Conservation (phyloP, 352 stramenopile genomes). For the Globisporangium abappressorium region DNA sequence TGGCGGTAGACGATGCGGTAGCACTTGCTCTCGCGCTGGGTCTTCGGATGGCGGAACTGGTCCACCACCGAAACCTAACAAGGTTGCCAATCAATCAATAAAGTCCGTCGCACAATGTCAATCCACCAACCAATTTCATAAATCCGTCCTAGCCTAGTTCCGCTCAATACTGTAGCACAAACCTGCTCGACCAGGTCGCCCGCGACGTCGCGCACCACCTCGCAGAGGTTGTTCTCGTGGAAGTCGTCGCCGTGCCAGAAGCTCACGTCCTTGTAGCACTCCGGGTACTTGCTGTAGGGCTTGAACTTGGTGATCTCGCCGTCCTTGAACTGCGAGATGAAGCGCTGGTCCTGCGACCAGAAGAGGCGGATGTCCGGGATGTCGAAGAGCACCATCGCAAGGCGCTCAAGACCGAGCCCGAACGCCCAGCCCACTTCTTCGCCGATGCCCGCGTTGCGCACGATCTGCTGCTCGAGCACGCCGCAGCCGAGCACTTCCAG, state of each 20-base stretch:
- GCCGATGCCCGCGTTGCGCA: slow-evolving; percentile 84
- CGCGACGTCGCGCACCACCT: slow-evolving; percentile 94
- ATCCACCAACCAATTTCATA: neutral
- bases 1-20: slow-evolving; percentile 98
- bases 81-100: slow-evolving; percentile 12
- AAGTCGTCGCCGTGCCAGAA: slow-evolving; percentile 94
- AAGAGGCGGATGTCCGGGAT: slow-evolving; percentile 99
- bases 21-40: slow-evolving; percentile 92
- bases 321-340: slow-evolving; percentile 91
- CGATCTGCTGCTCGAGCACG: slow-evolving; percentile 94
- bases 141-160: neutral
- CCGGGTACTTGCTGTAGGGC: slow-evolving; percentile 98
- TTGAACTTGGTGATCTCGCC: slow-evolving; percentile 96
- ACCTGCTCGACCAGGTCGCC: slow-evolving; percentile 97
- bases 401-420: slow-evolving; percentile 96
- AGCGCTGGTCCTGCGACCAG: slow-evolving; percentile 95
- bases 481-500: slow-evolving; percentile 98
- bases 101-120: neutral
- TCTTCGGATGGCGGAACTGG: slow-evolving; percentile 97
- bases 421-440: slow-evolving; percentile 96
- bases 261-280: slow-evolving; percentile 98
- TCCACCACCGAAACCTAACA: slow-evolving; percentile 85
- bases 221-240: slow-evolving; percentile 97
- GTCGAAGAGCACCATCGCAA: slow-evolving; percentile 99
- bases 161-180: neutral